A percentile compares a stretch with the other conserved stretches of the same genome.
Evolutionary conservation across 139 green algal genomes (phyloP).

Genomic region (Tetradesmus lagerheimii): DNA sequence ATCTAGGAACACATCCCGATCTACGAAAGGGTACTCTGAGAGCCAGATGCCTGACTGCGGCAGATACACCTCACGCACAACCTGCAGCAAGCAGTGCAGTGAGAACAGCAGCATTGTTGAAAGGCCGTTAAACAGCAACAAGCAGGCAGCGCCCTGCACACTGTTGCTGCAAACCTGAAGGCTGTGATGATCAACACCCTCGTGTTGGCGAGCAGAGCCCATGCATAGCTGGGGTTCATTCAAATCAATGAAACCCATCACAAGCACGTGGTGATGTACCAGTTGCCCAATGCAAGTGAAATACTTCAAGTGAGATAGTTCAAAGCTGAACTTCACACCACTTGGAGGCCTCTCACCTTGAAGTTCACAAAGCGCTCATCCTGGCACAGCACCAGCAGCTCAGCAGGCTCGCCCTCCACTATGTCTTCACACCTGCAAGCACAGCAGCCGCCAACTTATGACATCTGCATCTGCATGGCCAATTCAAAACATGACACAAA

Average conservation of each 20-base stretch:
- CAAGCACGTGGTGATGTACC: too few relatives aligned
- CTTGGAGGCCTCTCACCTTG: conserved; percentile 64
- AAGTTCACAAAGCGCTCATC: conserved; percentile 72
- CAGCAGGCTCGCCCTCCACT: conserved; percentile 68
- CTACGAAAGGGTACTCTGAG: conserved; percentile 83
- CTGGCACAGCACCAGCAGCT: conserved; percentile 80
- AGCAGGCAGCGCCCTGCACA: not conserved
- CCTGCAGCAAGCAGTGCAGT: conserved; percentile 54
- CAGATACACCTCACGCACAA: conserved; percentile 89
- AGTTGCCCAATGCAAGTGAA: too few relatives aligned
- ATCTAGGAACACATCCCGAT: conserved; percentile 77
- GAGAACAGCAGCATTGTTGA: too few relatives aligned
- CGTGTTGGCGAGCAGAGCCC: too few relatives aligned
- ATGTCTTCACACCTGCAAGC: conserved; percentile 63
- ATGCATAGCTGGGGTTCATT: too few relatives aligned
- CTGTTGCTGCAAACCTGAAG: too few relatives aligned
- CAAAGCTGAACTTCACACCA: not conserved
- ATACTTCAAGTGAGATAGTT: too few relatives aligned
- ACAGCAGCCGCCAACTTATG: too few relatives aligned
- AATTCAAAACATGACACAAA: too few relatives aligned
- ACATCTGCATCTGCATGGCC: too few relatives aligned
- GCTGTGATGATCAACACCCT: too few relatives aligned
- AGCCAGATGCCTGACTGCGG: conserved; percentile 84
- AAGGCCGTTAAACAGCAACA: not conserved
- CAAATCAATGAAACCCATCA: too few relatives aligned